Evolutionary conservation across 2,329 filamentous ascomycete genomes (phyloP).

Genomic region (Aspergillus persii): DNA sequence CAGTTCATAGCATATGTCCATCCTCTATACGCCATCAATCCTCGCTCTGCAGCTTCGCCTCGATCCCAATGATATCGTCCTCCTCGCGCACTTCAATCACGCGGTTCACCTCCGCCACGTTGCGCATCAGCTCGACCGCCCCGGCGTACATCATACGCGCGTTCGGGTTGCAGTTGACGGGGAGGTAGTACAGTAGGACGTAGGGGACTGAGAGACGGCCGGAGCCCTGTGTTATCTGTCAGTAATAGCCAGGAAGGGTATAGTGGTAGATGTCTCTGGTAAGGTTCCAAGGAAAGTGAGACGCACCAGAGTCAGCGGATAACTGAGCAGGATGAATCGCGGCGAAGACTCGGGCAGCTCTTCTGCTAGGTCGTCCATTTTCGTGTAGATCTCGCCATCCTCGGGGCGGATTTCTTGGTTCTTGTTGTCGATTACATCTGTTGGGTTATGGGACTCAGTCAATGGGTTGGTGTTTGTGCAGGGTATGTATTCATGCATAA

Average conservation of each 20-base stretch:
- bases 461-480: background rate
- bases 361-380: constrained; percentile 76
- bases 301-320: constrained; percentile 77
- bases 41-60: constrained; percentile 55
- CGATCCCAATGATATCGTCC: constrained; percentile 81
- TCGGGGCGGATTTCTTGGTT: constrained; percentile 86
- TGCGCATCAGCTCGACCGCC: constrained; percentile 93
- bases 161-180: constrained; percentile 83
- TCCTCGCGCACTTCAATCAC: constrained; percentile 80
- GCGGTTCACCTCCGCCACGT: constrained; percentile 82
- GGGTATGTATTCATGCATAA: background rate
- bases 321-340: constrained; percentile 84
- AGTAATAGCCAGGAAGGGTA: background rate
- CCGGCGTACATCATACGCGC: constrained; percentile 92
- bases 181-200: constrained; percentile 91
- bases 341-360: constrained; percentile 91
- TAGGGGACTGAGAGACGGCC: constrained; percentile 88
- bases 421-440: constrained; percentile 87
- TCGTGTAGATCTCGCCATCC: constrained; percentile 76
- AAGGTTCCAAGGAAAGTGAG: background rate
- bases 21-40: constrained; percentile 14
- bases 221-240: constrained; percentile 57
- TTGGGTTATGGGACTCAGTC: constrained; percentile 19
- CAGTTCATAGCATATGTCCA: too few species aligned
- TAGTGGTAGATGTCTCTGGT: background rate